Percentiles rank a stretch among this genome's conserved stretches.
Evolutionary conservation across 2,329 filamentous ascomycete genomes (phyloP).

Genomic region (Nemania sp.): DNA sequence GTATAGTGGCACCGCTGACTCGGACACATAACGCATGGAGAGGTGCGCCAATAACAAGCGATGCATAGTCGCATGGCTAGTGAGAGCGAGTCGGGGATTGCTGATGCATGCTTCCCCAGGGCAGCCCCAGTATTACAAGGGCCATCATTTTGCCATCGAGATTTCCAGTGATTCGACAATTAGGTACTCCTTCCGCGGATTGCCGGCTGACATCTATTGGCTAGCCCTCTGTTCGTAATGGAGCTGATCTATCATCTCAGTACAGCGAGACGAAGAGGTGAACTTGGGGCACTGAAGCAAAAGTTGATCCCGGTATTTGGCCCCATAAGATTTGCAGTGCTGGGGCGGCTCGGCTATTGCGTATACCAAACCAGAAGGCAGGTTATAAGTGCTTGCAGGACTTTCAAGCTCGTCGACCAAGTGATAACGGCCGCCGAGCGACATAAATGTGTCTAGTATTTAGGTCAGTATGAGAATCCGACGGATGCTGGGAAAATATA

Average conservation of each 20-base stretch:
- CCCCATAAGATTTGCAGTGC: constrained; percentile 22
- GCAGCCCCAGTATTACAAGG: constrained; percentile 6
- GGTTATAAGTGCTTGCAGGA: constrained; percentile 23
- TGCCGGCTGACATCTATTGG: constrained; percentile 1
- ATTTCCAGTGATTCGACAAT: background rate
- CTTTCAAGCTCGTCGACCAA: constrained; percentile 35
- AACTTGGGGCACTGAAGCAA: constrained; percentile 5
- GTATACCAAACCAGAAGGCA: constrained; percentile 28
- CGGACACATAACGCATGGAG: constrained; percentile 9
- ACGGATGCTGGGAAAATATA: constrained; percentile 35
- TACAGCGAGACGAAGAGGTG: constrained; percentile 4
- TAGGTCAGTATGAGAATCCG: constrained; percentile 24
- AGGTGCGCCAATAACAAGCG: constrained; percentile 1
- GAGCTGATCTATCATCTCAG: constrained; percentile 4
- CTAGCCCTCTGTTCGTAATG: constrained; percentile 7
- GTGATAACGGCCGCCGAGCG: constrained; percentile 34
- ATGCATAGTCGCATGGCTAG: constrained; percentile 8
- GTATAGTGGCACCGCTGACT: constrained; percentile 16
- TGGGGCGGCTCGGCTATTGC: constrained; percentile 20
- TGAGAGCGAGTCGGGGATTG: constrained; percentile 3
- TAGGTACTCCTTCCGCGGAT: background rate
- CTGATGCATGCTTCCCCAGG: constrained; percentile 4
- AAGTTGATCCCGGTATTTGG: constrained; percentile 18
- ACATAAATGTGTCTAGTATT: constrained; percentile 36
- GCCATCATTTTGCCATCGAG: constrained; percentile 1